phyloP scores from a whole-genome alignment of 371 early-diverging fungal species.

The Saksenaea vasiformis region DNA sequence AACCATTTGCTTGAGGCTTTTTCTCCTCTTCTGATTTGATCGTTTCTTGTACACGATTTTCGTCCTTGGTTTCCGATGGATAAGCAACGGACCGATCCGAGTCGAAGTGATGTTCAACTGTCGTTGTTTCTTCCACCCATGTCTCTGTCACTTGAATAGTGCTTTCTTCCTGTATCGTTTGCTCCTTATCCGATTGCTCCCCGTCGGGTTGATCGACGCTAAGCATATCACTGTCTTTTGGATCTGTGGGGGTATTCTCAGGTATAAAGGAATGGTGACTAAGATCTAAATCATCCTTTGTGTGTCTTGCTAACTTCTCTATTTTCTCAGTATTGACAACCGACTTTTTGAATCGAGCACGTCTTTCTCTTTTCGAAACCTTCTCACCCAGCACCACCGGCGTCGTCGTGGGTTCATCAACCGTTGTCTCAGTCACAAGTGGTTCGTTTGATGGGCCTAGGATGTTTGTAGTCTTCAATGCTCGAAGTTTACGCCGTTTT shows the following conservation, averaged over 20 bases:
- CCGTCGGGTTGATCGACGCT: neutral
- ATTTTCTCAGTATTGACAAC: neutral
- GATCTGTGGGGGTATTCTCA: neutral
- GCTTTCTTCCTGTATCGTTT: neutral
- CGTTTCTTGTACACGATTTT: neutral
- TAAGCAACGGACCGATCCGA: no score
- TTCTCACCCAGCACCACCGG: neutral
- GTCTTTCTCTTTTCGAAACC: neutral
- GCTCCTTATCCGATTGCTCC: neutral
- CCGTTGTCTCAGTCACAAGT: neutral
- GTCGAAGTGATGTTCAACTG: no score
- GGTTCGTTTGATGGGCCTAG: neutral
- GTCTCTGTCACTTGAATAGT: neutral
- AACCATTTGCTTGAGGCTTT: neutral
- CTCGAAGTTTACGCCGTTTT: neutral
- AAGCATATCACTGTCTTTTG: neutral
- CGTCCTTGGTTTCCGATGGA: no score
- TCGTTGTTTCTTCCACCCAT: no score
- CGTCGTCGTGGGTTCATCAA: neutral
- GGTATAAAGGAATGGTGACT: neutral
- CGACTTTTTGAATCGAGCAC: neutral
- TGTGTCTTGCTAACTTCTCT: neutral
- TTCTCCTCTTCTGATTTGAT: neutral
- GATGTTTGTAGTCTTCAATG: neutral
- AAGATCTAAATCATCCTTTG: neutral